phyloP scores from a whole-genome alignment of 1,139 yeast genomes.

The Yamadazyma spencermartinsiae region DNA sequence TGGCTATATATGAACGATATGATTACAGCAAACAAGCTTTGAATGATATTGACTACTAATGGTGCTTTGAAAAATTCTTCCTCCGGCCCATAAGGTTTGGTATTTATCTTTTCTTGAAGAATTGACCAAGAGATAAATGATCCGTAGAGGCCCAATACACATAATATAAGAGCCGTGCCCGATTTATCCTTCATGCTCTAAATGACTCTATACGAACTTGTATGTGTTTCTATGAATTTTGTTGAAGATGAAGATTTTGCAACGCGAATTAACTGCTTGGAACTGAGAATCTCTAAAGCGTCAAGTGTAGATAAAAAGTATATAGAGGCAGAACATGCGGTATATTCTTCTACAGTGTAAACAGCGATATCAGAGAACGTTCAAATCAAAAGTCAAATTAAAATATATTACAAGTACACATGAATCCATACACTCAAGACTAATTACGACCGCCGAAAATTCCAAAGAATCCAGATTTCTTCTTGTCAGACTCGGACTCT shows the following conservation, averaged over 20 bases:
- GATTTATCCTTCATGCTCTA: too few relatives aligned
- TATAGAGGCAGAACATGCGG: background rate
- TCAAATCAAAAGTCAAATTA: too few relatives aligned
- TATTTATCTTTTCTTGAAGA: slow-evolving; percentile 83
- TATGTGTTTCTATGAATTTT: background rate
- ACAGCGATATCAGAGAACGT: too few relatives aligned
- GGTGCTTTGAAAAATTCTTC: slow-evolving; percentile 68
- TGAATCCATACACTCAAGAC: background rate
- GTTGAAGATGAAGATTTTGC: background rate
- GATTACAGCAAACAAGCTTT: slow-evolving; percentile 68
- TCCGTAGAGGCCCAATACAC: slow-evolving; percentile 75
- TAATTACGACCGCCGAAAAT: slow-evolving; percentile 33
- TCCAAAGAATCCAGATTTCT: slow-evolving; percentile 46
- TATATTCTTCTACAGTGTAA: too few relatives aligned
- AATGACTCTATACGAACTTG: too few relatives aligned
- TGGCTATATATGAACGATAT: slow-evolving; percentile 65
- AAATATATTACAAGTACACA: too few relatives aligned
- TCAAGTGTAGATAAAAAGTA: too few relatives aligned
- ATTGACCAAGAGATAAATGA: slow-evolving; percentile 91
- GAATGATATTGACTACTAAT: slow-evolving; percentile 69
- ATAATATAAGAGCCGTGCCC: slow-evolving; percentile 43
- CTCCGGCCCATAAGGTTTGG: slow-evolving; percentile 65
- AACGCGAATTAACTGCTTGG: background rate
- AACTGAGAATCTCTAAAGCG: background rate
- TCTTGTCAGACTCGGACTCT: slow-evolving; percentile 20